Percentiles rank a stretch among this genome's conserved stretches.
phyloP scores from a whole-genome alignment of 345 rosid genomes.

The Rhodomyrtus tomentosa region DNA sequence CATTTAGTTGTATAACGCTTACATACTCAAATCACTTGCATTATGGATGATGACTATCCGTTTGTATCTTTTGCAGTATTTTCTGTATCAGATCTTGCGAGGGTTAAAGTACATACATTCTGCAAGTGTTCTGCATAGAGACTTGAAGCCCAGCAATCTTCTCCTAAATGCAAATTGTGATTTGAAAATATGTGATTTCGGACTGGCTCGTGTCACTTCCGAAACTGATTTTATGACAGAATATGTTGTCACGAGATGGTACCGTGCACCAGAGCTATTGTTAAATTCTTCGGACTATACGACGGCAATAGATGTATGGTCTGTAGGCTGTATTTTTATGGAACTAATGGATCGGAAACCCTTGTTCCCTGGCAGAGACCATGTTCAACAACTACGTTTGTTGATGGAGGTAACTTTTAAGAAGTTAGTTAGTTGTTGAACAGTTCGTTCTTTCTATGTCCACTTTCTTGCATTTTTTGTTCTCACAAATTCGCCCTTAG shows the following conservation, averaged over 20 bases:
- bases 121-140: slow-evolving; percentile 91
- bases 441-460: neutral
- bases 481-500: neutral
- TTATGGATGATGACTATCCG: neutral
- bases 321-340: slow-evolving; percentile 92
- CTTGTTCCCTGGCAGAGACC: slow-evolving; percentile 86
- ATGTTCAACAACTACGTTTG: slow-evolving; percentile 76
- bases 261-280: slow-evolving; percentile 89
- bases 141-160: slow-evolving; percentile 87
- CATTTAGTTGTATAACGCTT: neutral
- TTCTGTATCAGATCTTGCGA: slow-evolving; percentile 90
- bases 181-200: slow-evolving; percentile 90
- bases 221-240: slow-evolving; percentile 90
- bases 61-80: slow-evolving; percentile 48
- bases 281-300: slow-evolving; percentile 72
- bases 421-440: neutral
- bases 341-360: slow-evolving; percentile 72
- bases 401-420: slow-evolving; percentile 57
- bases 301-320: slow-evolving; percentile 95
- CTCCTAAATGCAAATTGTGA: slow-evolving; percentile 65
- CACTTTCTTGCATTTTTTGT: neutral
- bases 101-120: slow-evolving; percentile 92
- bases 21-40: neutral
- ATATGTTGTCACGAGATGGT: slow-evolving; percentile 97
- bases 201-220: slow-evolving; percentile 79